Base-by-base conservation (phyloP, 345 rosid genomes). In the Salix purpurea region DNA sequence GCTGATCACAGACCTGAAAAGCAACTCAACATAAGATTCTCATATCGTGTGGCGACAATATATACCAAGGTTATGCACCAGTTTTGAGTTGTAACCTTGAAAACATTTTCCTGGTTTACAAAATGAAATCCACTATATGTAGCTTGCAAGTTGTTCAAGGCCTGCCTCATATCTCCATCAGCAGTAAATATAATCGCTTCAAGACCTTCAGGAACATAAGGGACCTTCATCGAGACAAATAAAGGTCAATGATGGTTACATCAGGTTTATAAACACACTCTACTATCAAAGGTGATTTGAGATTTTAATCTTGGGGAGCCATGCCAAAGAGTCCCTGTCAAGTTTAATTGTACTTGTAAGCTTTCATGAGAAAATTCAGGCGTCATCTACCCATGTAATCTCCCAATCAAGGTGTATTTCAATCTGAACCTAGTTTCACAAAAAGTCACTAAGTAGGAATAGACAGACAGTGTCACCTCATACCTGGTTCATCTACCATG, bases 141-240 rank as follows among this genome's bases (percentile, higher is more conserved):
- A 44, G 99, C 99, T 89, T 93, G 99, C 89, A 93, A 83, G 84
- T 96, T 96, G 76, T 96, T 96, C 84, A 96, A 84, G 30, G 95
- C 98, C 85, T 96, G 99, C 83, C 99, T 91, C 99, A 96, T 96
- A 81, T 96, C 99, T 76, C 99, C 99, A 83, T 96, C 99, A 75
- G 97, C 97, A 19, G 99, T 96, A 86, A 96, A 96, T 81, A 96
- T 96, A 76, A 93, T 89, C 42, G 97, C 96, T 87, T 96, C 99
- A 21, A 96, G 97, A 67, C 99, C 99, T 88, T 93, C 99, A 1
- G 98, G 95, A 69, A 92, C 87, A 85, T 90, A 93, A 0, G 94
- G 96, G 78, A 93, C 98, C 99, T 96, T 84, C 79, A 85, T 62
- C 71, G 73, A 79, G 76, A 65, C 65, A 83, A 46, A 46, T 21